Evolutionary conservation across 2,329 filamentous ascomycete species (phyloP), one percentile per base, ranked within the genome.

Genomic region (Fusarium sp.): DNA sequence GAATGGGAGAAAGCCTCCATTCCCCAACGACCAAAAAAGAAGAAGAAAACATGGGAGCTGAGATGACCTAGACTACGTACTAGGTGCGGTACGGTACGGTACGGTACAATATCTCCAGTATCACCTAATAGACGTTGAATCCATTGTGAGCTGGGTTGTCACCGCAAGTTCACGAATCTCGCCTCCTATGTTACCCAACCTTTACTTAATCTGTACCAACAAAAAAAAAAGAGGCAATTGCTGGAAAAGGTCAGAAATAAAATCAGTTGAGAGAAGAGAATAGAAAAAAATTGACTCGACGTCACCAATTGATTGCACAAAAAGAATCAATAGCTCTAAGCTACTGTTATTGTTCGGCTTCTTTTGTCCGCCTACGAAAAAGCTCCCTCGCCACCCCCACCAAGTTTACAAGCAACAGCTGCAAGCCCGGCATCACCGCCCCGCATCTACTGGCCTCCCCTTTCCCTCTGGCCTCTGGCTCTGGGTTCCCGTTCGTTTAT

Each of bases 331-430:
- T 39, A 50, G 47, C 44, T 50, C 18, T 21, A 42, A 42, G 18
- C 39, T 53, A 21, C 26, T 48, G 16, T 49, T 23, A 28, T 15
- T 57, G 50, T 23, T 21, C 24, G 48, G 28, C 23, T 70, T 68
- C 49, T 68, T 65, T 44, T 66, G 55, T 57, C 46, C 3, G 16
- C 26, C 56, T 37, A 33, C 15, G 57, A 44, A 65, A 35, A 39
- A 58, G 56, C 67, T 70, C 54, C 41, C 39, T 62, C 69, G 68
- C 62, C 69, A 71, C 69, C 68, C 69, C 68, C 69, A 71, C 69
- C 69, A 71, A 54, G 46, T 54, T 43, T 42, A 43, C 54, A 46
- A 47, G 62, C 56, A 44, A 41, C 39, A 68, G 53, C 57, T 63
- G 49, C 52, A 54, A 63, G 57, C 59, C 49, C 48, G 63, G 58